Evolutionary conservation across 768 basidiomycete genomes (phyloP), one percentile per base, ranked within the genome.

Genomic region (Hortiboletus campestris): DNA sequence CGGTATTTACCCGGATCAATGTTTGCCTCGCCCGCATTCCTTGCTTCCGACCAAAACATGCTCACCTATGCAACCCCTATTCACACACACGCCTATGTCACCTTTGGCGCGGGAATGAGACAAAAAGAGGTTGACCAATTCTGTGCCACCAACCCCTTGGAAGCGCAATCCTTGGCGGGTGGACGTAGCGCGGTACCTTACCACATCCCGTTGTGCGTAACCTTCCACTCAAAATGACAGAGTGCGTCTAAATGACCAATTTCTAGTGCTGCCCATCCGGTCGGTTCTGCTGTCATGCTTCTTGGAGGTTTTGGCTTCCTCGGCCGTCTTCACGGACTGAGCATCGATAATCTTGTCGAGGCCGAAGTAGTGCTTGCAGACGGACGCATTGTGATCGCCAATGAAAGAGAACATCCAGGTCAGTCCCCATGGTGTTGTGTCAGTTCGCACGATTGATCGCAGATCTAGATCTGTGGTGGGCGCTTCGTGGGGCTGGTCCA

Each of bases 311-410:
- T 96, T 64, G 94, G 94, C 2, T 86, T 96, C 74, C 76, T 94
- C 42, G 86, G 90, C 49, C 81, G 94, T 49, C 72, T 93, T 62
- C 82, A 87, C 58, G 94, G 94, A 7, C 76, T 97, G 51, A 94
- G 91, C 55, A 82, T 94, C 66, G 94, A 98, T 69, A 91, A 89
- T 66, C 74, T 96, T 25, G 88, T 95, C 6, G 94, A 97, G 65
- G 88, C 89, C 0, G 94, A 98, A 72, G 86, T 94, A 73, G 94
- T 97, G 2, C 78, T 94, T 17, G 89, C 93, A 5, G 92, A 96
- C 70, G 94, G 94, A 6, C 76, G 84, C n/a, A 88, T 97, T 44
- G 80, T 93, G 20, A 79, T 87, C 56, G 82, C 87, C 7, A 91
- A 80, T 59, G 85, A 94, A 64, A 78, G 80, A 6, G 85, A 87